A percentile compares a stretch with the other conserved stretches of the same genome.
Evolutionary conservation across 1,284 basidiomycete species (phyloP).

Genomic region (Tilletia setariae): DNA sequence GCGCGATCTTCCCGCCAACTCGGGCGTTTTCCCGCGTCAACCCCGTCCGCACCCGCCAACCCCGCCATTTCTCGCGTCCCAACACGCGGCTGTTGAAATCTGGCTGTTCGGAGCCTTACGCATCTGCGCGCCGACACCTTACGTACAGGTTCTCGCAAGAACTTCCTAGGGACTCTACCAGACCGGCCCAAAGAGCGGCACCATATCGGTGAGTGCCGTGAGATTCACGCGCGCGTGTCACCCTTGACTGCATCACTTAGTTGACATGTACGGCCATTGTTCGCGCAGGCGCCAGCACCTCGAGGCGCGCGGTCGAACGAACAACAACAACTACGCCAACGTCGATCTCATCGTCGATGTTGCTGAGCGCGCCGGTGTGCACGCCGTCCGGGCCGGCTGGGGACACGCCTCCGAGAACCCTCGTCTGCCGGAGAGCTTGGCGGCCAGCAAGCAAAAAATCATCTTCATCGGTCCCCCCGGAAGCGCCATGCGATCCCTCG

Average conservation of each 20-base stretch:
- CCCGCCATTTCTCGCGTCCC: no score
- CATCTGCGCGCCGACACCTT: no score
- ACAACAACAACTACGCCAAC: constrained; percentile 99
- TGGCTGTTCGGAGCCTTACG: no score
- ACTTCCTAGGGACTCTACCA: constrained; percentile 21
- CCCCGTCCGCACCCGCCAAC: no score
- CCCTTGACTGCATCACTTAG: not conserved
- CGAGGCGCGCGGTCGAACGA: constrained; percentile 94
- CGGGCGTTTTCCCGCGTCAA: no score
- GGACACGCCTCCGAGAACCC: constrained; percentile 99
- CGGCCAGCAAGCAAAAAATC: constrained; percentile 88
- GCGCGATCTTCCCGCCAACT: no score
- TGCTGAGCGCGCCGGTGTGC: constrained; percentile 92
- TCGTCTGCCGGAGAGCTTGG: constrained; percentile 88
- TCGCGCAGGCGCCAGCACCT: constrained; percentile 80
- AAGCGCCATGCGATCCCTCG: constrained; percentile 96
- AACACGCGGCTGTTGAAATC: no score
- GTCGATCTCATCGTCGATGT: constrained; percentile 99
- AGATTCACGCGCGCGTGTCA: not conserved
- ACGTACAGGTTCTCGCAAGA: constrained; percentile 2
- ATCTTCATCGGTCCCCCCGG: constrained; percentile 99
- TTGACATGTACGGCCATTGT: not conserved
- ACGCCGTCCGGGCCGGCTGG: constrained; percentile 99
- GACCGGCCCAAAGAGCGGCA: constrained; percentile 46
- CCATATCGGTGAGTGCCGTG: constrained; percentile 50